Base-by-base conservation (phyloP, 805 yeast species). In the Ogataea nonfermentans region DNA sequence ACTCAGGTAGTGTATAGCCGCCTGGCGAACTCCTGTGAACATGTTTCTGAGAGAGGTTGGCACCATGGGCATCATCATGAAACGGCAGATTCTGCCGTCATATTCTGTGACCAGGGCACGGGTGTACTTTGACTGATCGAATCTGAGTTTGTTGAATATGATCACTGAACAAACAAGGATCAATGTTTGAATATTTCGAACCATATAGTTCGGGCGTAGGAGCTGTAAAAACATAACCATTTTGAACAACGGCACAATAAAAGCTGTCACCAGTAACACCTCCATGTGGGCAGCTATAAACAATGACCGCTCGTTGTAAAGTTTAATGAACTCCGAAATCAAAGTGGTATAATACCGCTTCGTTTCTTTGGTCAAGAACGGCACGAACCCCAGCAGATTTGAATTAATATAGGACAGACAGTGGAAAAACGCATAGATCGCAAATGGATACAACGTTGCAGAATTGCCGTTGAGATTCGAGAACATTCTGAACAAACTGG, bases 341-440 rank as follows among this genome's bases (percentile, higher is more conserved):
- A 44, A 27, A 5, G 47, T 40, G 55, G 66, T 52, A 45, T 54
- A 29, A 49, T 57, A 42, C 57, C 48, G 40, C 52, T 58, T 31
- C 47, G 46, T 26, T 39, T 54, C 35, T 53, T 51, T 24, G 2
- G 65, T 46, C 49, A 37, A 46, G 26, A 14, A 53, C 2, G 82
- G 79, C 31, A 70, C 53, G 32, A 68, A 63, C 37, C 83, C 82
- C 42, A 81, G 63, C 43, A 82, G 56, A 49, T 68, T 67, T 35
- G 71, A 70, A 54, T 74, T 78, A 50, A 74, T 61, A 60, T 81
- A 83, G 29, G 74, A 71, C 53, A 80, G 66, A 5, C 77, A 73
- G 62, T 83, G 89, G 70, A 81, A 82, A 2, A 74, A 44, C 4
- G 87, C 79, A 59, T 72, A 83, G 35, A 81, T 70, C 12, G 74